phyloP scores from a whole-genome alignment of 2,329 filamentous ascomycete genomes.

The Sporothrix variecibatus region DNA sequence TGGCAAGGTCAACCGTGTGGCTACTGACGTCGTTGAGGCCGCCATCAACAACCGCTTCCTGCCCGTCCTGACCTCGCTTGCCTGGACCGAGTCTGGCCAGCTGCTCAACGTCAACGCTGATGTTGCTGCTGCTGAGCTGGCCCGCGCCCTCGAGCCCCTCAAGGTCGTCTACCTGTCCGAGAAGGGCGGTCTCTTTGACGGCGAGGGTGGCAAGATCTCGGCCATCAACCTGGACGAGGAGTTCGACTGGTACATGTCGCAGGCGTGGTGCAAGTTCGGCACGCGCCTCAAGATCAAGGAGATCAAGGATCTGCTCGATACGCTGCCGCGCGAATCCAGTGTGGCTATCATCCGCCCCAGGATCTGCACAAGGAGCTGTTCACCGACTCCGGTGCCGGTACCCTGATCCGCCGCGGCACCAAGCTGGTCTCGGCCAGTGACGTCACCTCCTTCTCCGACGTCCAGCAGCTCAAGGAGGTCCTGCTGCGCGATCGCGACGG shows the following conservation, averaged over 20 bases:
- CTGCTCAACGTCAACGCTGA: slow-evolving; percentile 98
- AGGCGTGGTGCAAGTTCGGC: slow-evolving; percentile 93
- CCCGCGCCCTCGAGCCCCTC: slow-evolving; percentile 82
- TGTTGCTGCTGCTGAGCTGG: slow-evolving; percentile 90
- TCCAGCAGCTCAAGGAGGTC: slow-evolving; percentile 76
- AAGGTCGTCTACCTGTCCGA: slow-evolving; percentile 99
- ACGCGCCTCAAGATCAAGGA: slow-evolving; percentile 97
- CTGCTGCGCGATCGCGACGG: slow-evolving; percentile 80
- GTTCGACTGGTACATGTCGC: slow-evolving; percentile 87
- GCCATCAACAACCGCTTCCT: slow-evolving; percentile 89
- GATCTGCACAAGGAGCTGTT: slow-evolving; percentile 96
- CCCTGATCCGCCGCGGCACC: slow-evolving; percentile 86
- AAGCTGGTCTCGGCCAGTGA: slow-evolving; percentile 76
- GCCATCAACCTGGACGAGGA: slow-evolving; percentile 97
- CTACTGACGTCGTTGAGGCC: slow-evolving; percentile 85
- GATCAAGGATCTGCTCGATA: slow-evolving; percentile 89
- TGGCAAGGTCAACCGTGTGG: slow-evolving; percentile 91
- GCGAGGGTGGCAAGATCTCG: slow-evolving; percentile 91
- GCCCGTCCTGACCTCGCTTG: slow-evolving; percentile 94
- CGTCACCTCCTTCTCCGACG: slow-evolving; percentile 73
- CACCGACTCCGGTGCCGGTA: slow-evolving; percentile 92
- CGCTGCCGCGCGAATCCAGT: slow-evolving; percentile 85
- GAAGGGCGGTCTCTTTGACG: slow-evolving; percentile 94
- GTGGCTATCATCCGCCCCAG: slow-evolving; percentile 95
- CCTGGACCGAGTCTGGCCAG: slow-evolving; percentile 86